phyloP scores from a whole-genome alignment of 441 rosid genomes.

The Monsonia emarginata region DNA sequence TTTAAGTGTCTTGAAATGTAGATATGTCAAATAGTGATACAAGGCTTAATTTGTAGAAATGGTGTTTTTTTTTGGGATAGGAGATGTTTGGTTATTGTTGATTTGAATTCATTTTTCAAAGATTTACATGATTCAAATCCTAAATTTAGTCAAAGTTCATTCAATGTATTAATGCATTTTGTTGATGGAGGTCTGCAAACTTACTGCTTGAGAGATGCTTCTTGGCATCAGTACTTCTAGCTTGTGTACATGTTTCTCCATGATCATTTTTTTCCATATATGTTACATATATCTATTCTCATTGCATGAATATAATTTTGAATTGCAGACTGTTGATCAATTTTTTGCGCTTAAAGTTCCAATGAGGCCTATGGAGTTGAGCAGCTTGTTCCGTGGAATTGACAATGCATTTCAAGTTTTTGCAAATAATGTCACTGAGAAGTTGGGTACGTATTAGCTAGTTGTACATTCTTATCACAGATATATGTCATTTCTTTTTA shows the following conservation, averaged over 20 bases:
- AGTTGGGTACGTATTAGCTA: slow-evolving; percentile 52
- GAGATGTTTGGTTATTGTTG: neutral
- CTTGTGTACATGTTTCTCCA: neutral
- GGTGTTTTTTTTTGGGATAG: too few relatives aligned
- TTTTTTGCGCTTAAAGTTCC: slow-evolving; percentile 83
- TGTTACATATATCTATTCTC: slow-evolving; percentile 6
- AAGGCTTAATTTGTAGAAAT: too few relatives aligned
- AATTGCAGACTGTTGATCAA: slow-evolving; percentile 89
- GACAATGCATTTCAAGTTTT: slow-evolving; percentile 94
- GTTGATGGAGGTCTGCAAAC: slow-evolving; percentile 1
- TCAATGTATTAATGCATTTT: neutral
- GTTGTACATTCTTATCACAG: slow-evolving; percentile 11
- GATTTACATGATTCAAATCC: neutral
- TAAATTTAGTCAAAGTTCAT: neutral
- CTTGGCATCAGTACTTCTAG: slow-evolving; percentile 1
- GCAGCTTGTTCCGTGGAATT: slow-evolving; percentile 65
- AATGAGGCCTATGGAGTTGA: slow-evolving; percentile 71
- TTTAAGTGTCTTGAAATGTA: neutral
- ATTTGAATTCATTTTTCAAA: neutral
- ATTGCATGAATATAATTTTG: slow-evolving; percentile 18
- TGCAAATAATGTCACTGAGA: slow-evolving; percentile 64
- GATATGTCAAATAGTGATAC: neutral
- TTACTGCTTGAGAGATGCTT: neutral
- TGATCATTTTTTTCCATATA: slow-evolving; percentile 1
- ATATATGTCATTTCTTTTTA: neutral